These are phyloP conservation scores for Blepharisma japonicum DNA, from an alignment of 73 alveolate species.

Conservation along the genomic window DNA sequence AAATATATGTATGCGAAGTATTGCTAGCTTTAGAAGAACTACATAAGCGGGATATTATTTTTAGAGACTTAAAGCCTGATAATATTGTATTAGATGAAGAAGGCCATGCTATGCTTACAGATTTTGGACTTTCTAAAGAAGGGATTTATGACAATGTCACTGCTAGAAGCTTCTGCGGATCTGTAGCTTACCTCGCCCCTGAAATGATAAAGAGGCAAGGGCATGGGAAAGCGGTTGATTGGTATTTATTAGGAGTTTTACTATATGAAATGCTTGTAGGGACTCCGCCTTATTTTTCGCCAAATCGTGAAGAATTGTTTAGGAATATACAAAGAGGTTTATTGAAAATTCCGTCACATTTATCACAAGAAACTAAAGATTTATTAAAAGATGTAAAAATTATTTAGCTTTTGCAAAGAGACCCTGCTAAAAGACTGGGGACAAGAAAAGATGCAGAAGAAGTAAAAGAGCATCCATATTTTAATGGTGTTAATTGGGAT, in stretches of 20 bases:
- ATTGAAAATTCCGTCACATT: conserved; percentile 67
- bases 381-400: conserved; percentile 36
- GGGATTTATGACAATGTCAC: conserved; percentile 49
- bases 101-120: conserved; percentile 79
- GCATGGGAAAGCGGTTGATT: conserved; percentile 36
- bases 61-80: conserved; percentile 78
- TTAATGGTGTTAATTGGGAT: conserved; percentile 73
- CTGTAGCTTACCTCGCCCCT: conserved; percentile 76
- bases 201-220: conserved; percentile 61
- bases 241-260: conserved; percentile 40
- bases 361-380: conserved; percentile 65
- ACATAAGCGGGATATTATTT: conserved; percentile 63
- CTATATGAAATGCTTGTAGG: conserved; percentile 50
- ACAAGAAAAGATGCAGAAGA: conserved; percentile 72
- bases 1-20: conserved; percentile 62
- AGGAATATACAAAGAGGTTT: conserved; percentile 32
- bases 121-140: conserved; percentile 66
- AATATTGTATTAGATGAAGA: conserved; percentile 68
- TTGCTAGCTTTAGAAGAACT: conserved; percentile 66
- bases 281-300: conserved; percentile 40
- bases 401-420: conserved; percentile 69
- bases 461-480: conserved; percentile 75
- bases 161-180: conserved; percentile 33
- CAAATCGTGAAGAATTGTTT: conserved; percentile 31
- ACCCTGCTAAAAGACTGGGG: conserved; percentile 84